Evolutionary conservation across 768 basidiomycete genomes (phyloP).

Genomic region (Psilocybe subaeruginosa): DNA sequence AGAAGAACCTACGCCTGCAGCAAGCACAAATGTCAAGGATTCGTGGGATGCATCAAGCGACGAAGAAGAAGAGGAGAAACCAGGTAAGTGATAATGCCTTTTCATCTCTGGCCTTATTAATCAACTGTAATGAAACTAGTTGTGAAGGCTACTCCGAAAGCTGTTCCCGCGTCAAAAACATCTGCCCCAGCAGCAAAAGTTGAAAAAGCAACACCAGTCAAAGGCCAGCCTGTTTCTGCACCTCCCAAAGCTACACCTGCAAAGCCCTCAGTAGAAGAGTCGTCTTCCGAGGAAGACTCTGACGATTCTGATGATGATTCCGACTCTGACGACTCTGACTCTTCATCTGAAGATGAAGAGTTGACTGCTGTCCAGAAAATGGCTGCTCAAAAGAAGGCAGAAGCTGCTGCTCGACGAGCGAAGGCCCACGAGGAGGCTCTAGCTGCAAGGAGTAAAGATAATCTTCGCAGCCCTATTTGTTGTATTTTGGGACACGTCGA

Average conservation of each 20-base stretch:
- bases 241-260: neutral
- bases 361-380: slow-evolving; percentile 69
- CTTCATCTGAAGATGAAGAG: slow-evolving; percentile 59
- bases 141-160: neutral
- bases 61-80: slow-evolving; percentile 34
- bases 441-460: slow-evolving; percentile 84
- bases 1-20: slow-evolving; percentile 33
- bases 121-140: neutral
- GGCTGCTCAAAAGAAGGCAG: slow-evolving; percentile 74
- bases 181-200: slow-evolving; percentile 6
- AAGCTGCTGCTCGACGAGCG: slow-evolving; percentile 78
- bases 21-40: slow-evolving; percentile 37
- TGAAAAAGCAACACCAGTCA: slow-evolving; percentile 14
- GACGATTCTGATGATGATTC: slow-evolving; percentile 46
- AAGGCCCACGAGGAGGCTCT: slow-evolving; percentile 85
- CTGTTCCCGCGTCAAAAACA: neutral
- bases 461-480: slow-evolving; percentile 95
- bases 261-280: slow-evolving; percentile 28
- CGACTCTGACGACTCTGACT: slow-evolving; percentile 42
- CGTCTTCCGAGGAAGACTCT: slow-evolving; percentile 46
- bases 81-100: neutral
- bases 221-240: slow-evolving; percentile 14
- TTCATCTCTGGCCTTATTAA: neutral
- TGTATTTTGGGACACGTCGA: slow-evolving; percentile 99
- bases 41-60: slow-evolving; percentile 56